Percentiles rank a stretch among this genome's conserved stretches.
Evolutionary conservation across 176 grass and related monocot species (phyloP).

Genomic region (Zizania latifolia): DNA sequence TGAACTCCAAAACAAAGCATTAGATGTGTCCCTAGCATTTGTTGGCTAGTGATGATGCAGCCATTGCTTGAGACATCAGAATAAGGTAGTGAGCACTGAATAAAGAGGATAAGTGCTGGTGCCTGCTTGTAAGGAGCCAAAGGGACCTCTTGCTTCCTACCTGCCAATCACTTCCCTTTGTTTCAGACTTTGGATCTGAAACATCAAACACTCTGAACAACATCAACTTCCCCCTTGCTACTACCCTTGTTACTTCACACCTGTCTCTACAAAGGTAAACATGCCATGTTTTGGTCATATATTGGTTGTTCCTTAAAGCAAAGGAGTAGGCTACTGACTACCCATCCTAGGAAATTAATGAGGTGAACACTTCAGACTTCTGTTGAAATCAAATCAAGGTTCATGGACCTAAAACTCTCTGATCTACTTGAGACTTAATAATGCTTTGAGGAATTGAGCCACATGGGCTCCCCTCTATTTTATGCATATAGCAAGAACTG

Average conservation of each 20-base stretch:
- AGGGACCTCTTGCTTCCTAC: slow-evolving; percentile 31
- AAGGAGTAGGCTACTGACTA: not conserved
- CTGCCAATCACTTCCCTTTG: slow-evolving; percentile 19
- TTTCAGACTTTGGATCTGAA: slow-evolving; percentile 12
- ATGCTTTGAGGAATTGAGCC: not conserved
- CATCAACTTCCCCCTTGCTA: slow-evolving; percentile 4
- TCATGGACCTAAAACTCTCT: not conserved
- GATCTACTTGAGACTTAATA: too few relatives aligned
- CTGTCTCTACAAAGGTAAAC: slow-evolving; percentile 5
- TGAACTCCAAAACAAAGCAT: too few relatives aligned
- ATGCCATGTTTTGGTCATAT: slow-evolving; percentile 22
- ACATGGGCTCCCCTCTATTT: slow-evolving; percentile 24
- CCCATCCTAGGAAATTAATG: slow-evolving; percentile 6
- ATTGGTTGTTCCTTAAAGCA: not conserved
- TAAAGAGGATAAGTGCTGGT: slow-evolving; percentile 23
- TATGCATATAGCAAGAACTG: slow-evolving; percentile 6
- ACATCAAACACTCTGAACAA: too few relatives aligned
- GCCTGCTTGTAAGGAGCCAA: slow-evolving; percentile 26
- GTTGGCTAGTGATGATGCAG: slow-evolving; percentile 13
- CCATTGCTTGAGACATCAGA: slow-evolving; percentile 20
- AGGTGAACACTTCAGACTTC: slow-evolving; percentile 4
- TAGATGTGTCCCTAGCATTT: slow-evolving; percentile 7
- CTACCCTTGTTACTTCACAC: not conserved
- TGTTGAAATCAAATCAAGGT: not conserved
- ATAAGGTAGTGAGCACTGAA: slow-evolving; percentile 1